These are phyloP conservation scores for Lasiodiplodia citricola DNA, from an alignment of 2,329 filamentous ascomycete genomes.

Conservation along the genomic window DNA sequence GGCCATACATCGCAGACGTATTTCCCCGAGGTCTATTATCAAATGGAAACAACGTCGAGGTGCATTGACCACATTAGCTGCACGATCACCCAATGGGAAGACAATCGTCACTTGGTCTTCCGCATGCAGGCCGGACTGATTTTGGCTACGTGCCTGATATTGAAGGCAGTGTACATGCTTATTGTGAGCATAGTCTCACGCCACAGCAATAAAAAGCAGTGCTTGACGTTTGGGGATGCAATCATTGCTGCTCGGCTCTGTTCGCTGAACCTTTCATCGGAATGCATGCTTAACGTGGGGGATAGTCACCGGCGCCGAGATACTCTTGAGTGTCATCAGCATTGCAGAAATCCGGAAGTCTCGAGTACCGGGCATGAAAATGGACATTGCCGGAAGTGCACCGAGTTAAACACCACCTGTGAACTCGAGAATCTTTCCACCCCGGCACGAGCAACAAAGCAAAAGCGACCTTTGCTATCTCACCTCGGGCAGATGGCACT, in stretches of 20 bases:
- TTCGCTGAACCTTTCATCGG: conserved; percentile 34
- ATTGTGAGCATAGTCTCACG: conserved; percentile 33
- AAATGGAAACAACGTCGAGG: neutral
- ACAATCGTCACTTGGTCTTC: conserved; percentile 38
- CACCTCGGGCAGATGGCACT: conserved; percentile 39
- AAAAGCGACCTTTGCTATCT: conserved; percentile 36
- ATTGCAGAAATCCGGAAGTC: conserved; percentile 31
- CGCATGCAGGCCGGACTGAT: conserved; percentile 33
- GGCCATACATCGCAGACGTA: neutral
- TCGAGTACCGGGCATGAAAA: conserved; percentile 34
- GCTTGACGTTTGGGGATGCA: conserved; percentile 39
- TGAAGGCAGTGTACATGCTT: conserved; percentile 40
- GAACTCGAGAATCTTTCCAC: conserved; percentile 32
- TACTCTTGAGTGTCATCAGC: conserved; percentile 38
- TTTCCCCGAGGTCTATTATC: neutral
- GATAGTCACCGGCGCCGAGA: conserved; percentile 33
- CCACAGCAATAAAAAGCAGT: conserved; percentile 35
- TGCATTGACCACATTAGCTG: neutral
- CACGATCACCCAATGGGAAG: neutral
- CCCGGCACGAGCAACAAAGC: conserved; percentile 37
- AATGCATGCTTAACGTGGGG: conserved; percentile 39
- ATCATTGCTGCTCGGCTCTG: conserved; percentile 37
- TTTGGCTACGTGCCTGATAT: conserved; percentile 32
- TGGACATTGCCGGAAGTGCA: conserved; percentile 40
- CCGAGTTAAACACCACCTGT: conserved; percentile 33